Conservation (phyloP, 768 basidiomycete genomes). For the Lactarius akahatsu region DNA sequence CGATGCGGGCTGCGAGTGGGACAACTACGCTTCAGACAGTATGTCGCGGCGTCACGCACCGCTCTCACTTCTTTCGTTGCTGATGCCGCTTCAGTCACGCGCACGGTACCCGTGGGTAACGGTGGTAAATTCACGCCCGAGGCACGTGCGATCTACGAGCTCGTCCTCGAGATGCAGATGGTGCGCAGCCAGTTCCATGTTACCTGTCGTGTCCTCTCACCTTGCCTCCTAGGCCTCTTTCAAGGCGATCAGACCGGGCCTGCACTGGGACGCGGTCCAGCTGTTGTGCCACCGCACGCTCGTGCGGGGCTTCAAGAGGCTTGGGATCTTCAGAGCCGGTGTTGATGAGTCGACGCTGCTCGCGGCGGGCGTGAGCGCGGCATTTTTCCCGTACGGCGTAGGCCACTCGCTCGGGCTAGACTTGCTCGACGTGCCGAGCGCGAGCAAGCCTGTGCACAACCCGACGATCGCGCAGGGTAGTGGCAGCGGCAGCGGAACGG, state of each 20-base stretch:
- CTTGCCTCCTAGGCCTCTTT: constrained; percentile 63
- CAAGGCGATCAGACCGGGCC: constrained; percentile 64
- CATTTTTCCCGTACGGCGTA: constrained; percentile 94
- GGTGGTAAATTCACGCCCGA: too few species aligned
- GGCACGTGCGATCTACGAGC: too few species aligned
- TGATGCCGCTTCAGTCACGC: too few species aligned
- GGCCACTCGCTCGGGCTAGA: constrained; percentile 93
- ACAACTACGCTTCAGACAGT: too few species aligned
- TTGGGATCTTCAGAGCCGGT: constrained; percentile 82
- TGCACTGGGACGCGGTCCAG: constrained; percentile 90
- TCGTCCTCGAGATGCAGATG: too few species aligned
- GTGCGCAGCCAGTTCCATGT: too few species aligned
- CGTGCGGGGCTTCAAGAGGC: constrained; percentile 74
- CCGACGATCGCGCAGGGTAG: constrained; percentile 43
- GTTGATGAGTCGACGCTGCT: constrained; percentile 68
- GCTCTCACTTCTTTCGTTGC: too few species aligned
- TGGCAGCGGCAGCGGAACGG: constrained; percentile 3
- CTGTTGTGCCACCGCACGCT: constrained; percentile 78
- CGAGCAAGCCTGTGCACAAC: constrained; percentile 64
- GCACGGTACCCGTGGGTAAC: too few species aligned
- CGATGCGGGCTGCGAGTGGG: too few species aligned
- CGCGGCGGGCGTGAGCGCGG: constrained; percentile 71
- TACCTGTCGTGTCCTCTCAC: too few species aligned
- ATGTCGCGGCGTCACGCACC: too few species aligned
- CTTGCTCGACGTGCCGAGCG: constrained; percentile 87